Evolutionary conservation across 495 filamentous ascomycete genomes (phyloP), one percentile per base, ranked within the genome.

Genomic region (Apodospora peruviana): DNA sequence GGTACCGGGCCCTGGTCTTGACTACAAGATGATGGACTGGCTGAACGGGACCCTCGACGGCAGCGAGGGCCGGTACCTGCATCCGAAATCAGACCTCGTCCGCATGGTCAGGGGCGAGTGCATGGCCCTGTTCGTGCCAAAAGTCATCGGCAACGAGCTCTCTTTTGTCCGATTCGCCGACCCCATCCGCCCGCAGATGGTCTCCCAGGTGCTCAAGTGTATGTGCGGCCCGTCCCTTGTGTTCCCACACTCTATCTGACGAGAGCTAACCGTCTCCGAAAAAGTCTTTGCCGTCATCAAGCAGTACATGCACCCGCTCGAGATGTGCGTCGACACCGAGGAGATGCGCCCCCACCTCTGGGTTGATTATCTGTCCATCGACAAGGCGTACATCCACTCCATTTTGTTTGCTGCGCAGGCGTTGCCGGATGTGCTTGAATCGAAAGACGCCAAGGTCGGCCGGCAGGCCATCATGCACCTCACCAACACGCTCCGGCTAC

Each of bases 381-480:
- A 60, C 50, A 39, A 20, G 2, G 55, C 55, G 37, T 60, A 55
- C 21, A 10, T 57, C 19, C 18, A 50, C 44, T 43, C 50, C 10
- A 21, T 49, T 5, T 37, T 60, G 8, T 52, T 48, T 20, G 21
- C 51, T 14, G 48, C 44, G n/a, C 40, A 48, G 18, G 37, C 29
- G 1, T 54, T 57, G 32, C 46, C 43, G 19, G 58, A 60, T 14
- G 27, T 14, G 7, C 14, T 32, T 35, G 51, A 45, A 17, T 5
- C 23, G 0, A 34, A 40, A 12, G 40, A 47, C 0, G 18, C 17
- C 2, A 12, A 4, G 3, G 17, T 51, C n/a, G 48, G 58, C 2
- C 10, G 20, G 5, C n/a, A 47, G 8, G 8, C 37, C 12, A 29
- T 52, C 5, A 4, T 27, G 5, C 37, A 60, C 43, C 36, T 57